Evolutionary conservation across 768 basidiomycete genomes (phyloP), one percentile per base, ranked within the genome.

Genomic region (Mycena metata): DNA sequence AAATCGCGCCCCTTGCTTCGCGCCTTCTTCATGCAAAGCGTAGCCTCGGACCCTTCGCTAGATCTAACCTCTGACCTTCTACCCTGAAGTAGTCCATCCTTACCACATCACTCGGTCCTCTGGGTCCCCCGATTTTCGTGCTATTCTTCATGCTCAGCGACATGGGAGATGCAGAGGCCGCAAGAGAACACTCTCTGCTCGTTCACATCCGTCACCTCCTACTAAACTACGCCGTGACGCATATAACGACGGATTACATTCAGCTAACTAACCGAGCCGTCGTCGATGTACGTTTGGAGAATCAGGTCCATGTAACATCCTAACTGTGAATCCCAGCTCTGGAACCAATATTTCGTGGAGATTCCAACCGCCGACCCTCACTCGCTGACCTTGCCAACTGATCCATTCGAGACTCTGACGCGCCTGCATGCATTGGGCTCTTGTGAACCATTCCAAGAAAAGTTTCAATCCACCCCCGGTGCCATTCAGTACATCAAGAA

Each of bases 191-290:
- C 23, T 15, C 57, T 42, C 62, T 83, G 5, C 75, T 74, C 8
- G 75, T 72, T 39, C 90, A 91, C 73, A 86, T 92, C 64, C 86
- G 83, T 45, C 77, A 83, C 41, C 76, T 90, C 33, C 81, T 92
- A 33, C 78, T 86, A 33, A 80, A 84, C 46, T 92, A 92, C 71
- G 84, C 80, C 9, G 81, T 81, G 41, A 77, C 74, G 19, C 85
- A 92, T 76, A 76, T 90, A 36, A 86, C 89, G 0, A 84, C 78
- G 60, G 83, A 90, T 73, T 85, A 91, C 73, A 76, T 88, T 49
- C 74, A 80, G 16, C 88, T 85, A 72, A 91, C 90, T 5, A 81
- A 86, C 66, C 75, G 79, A 62, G 80, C 83, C 2, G 84, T 88
- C 17, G 72, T 82, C 45, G 80, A 88, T 72, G 90, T 56, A 51